These are phyloP conservation scores for Colletotrichum agaves DNA, from an alignment of 2,329 filamentous ascomycete genomes.

Conservation along the genomic window DNA sequence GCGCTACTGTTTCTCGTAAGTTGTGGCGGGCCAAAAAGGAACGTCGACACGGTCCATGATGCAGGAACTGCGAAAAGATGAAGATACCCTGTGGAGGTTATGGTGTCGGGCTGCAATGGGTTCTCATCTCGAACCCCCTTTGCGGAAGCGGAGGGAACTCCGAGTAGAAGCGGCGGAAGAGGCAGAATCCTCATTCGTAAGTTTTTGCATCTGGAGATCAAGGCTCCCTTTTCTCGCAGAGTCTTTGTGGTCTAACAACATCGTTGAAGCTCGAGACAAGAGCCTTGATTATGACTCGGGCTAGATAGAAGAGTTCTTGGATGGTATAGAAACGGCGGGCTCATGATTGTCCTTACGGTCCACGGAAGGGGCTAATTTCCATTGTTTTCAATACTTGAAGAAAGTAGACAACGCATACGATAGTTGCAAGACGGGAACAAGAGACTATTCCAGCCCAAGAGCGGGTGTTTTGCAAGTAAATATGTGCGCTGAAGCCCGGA, in stretches of 20 bases:
- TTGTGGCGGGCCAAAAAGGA: too few relatives aligned
- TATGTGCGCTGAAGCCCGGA: too few relatives aligned
- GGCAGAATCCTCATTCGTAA: slow-evolving; percentile 12
- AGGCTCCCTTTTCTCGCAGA: too few relatives aligned
- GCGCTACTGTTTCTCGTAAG: neutral
- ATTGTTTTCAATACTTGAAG: too few relatives aligned
- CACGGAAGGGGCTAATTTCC: neutral
- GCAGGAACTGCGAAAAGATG: slow-evolving; percentile 19
- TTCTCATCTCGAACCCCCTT: neutral
- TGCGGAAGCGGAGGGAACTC: neutral
- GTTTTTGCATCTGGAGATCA: neutral
- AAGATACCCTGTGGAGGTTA: slow-evolving; percentile 17
- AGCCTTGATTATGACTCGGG: neutral
- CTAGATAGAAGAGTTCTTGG: neutral
- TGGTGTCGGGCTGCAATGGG: slow-evolving; percentile 15
- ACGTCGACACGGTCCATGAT: too few relatives aligned
- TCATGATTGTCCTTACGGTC: neutral
- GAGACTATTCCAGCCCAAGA: too few relatives aligned
- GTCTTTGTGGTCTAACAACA: neutral
- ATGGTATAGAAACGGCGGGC: neutral
- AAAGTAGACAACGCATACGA: too few relatives aligned
- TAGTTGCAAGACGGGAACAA: too few relatives aligned
- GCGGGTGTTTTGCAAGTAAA: too few relatives aligned
- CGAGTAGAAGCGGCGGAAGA: neutral
- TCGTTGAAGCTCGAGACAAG: neutral